Percentiles rank a stretch among this genome's conserved stretches.
Evolutionary conservation across 306 rosid genomes (phyloP).

Genomic region (Trifolium dubium): DNA sequence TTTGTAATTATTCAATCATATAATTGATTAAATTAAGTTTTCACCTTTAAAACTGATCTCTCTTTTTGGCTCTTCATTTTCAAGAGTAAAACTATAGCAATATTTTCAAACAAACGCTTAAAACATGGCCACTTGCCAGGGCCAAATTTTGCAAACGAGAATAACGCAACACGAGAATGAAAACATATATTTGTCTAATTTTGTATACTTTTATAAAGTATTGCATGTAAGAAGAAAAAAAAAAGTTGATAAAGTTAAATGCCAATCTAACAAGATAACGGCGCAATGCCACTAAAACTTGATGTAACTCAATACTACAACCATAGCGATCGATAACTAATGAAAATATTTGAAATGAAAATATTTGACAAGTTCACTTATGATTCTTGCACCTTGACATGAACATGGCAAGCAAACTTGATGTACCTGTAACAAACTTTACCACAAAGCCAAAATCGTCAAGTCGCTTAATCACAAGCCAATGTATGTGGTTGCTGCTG

Average conservation of each 20-base stretch:
- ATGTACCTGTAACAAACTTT: constrained; percentile 16
- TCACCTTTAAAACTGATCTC: too few relatives aligned
- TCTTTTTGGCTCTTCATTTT: too few relatives aligned
- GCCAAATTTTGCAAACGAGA: background rate
- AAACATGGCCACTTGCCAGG: background rate
- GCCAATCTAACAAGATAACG: too few relatives aligned
- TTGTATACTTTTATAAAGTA: constrained; percentile 2
- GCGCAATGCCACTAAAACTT: constrained; percentile 13
- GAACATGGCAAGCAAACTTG: constrained; percentile 37
- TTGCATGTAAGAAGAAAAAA: background rate
- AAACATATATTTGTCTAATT: background rate
- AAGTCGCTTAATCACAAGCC: constrained; percentile 49
- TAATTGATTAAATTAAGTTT: too few relatives aligned
- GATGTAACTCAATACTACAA: constrained; percentile 37
- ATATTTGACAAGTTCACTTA: constrained; percentile 42
- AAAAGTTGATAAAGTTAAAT: background rate
- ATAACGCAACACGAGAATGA: background rate
- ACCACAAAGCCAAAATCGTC: constrained; percentile 34
- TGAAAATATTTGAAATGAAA: constrained; percentile 34
- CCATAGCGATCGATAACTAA: constrained; percentile 34
- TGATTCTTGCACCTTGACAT: constrained; percentile 43
- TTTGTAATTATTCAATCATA: too few relatives aligned
- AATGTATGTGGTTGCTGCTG: background rate
- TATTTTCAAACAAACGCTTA: background rate
- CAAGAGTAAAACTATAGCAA: too few relatives aligned